phyloP scores from a whole-genome alignment of 352 stramenopile species.

The Pythium guiyangense region DNA sequence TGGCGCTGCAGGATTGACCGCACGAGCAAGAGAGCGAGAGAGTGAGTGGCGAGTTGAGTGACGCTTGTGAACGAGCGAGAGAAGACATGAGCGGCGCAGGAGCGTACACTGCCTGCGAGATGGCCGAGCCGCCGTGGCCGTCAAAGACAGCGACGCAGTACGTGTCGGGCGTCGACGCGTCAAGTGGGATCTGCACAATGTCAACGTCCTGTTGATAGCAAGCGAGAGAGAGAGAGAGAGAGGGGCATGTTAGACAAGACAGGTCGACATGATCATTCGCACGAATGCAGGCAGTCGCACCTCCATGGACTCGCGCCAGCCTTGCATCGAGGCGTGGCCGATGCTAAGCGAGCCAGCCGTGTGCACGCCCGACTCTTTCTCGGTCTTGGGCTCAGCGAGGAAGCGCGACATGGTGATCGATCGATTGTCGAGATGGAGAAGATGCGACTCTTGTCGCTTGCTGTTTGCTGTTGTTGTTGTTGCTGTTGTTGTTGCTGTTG shows the following conservation, averaged over 20 bases:
- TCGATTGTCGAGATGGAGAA: background rate
- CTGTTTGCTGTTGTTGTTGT: too few species aligned
- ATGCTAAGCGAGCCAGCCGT: conserved; percentile 46
- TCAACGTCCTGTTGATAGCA: conserved; percentile 63
- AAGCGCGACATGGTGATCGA: conserved; percentile 80
- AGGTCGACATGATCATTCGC: too few species aligned
- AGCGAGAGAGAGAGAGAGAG: too few species aligned
- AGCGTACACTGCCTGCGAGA: conserved; percentile 70
- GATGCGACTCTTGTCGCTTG: too few species aligned
- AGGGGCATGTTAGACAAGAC: too few species aligned
- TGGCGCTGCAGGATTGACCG: conserved; percentile 30
- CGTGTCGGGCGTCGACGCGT: conserved; percentile 44
- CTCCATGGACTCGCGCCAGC: conserved; percentile 85
- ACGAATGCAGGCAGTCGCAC: conserved; percentile 29
- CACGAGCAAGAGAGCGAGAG: background rate
- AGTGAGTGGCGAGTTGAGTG: too few species aligned
- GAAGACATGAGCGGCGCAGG: too few species aligned
- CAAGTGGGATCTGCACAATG: conserved; percentile 65
- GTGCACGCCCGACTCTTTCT: conserved; percentile 55
- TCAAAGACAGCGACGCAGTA: conserved; percentile 82
- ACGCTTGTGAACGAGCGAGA: too few species aligned
- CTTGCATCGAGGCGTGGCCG: conserved; percentile 74
- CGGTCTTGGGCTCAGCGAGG: conserved; percentile 74
- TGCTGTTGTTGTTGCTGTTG: too few species aligned
- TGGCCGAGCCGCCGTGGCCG: conserved; percentile 63